Base-by-base conservation (phyloP, 108 stramenopile genomes). In the Discostella stelligeroides region DNA sequence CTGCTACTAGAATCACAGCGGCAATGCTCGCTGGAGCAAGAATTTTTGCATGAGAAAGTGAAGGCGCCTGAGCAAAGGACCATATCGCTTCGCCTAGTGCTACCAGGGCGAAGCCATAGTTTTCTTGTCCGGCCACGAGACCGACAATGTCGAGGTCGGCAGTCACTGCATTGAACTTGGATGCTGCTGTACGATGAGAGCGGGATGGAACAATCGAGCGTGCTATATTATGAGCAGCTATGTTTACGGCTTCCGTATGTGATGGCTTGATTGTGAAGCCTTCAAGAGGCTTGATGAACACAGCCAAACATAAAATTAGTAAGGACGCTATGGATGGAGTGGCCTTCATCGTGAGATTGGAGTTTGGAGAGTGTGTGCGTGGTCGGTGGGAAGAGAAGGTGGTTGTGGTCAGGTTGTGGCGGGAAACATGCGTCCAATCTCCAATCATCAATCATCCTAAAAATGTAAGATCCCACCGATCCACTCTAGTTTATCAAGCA, bases 91-190 rank as follows among this genome's bases (percentile, higher is more conserved):
- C 94, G 10, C 88, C 88, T 12, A 95, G 50, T 4, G 76, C 80
- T 0, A 95, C 94, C 38, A 90, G 59, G 18, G 88, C 94, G 24
- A 95, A 63, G 4, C 94, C 94, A 60, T 90, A 90, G 55, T 85
- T 95, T 76, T 95, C 94, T 72, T 95, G 94, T 23, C 94, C 91
- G 17, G 82, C 79, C 4, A 92, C 94, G n/a, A 95, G 77, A 7
- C 82, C 86, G 24, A 92, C 79, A 9, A 86, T 78, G 55, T 81
- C 64, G 25, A 79, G 72, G 42, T 82, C 81, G 9, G 79, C 49
- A 21, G 60, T 43, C 14, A 58, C 71, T 24, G 42, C 59, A 53
- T 61, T 66, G 43, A 66, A 2, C 41, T 21, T 28, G 42, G 39
- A 23, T 23, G n/a, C 15, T 42, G 14, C 18, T 38, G 41, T 43